Percentiles rank a stretch among this genome's conserved stretches.
phyloP scores from a whole-genome alignment of 305 asterid genomes.

The Fraxinus greggii region DNA sequence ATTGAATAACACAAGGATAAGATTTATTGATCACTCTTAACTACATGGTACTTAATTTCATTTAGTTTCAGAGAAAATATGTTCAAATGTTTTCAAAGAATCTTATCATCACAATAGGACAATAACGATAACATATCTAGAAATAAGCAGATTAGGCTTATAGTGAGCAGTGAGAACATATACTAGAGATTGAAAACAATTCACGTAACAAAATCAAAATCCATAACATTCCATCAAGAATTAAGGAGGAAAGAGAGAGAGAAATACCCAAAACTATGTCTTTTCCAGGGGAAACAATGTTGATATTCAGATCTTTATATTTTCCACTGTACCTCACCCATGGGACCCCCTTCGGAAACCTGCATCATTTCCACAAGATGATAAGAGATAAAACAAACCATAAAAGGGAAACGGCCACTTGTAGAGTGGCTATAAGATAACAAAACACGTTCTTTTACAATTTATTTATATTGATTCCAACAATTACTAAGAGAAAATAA shows the following conservation, averaged over 20 bases:
- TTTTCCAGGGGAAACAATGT: conserved; percentile 85
- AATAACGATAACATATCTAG: background rate
- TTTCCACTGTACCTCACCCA: conserved; percentile 84
- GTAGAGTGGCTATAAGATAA: background rate
- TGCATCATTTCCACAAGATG: conserved; percentile 37
- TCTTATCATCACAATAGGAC: background rate
- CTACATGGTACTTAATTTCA: background rate
- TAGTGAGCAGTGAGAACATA: background rate
- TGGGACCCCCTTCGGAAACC: conserved; percentile 88
- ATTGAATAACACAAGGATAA: background rate
- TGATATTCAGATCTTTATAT: conserved; percentile 62
- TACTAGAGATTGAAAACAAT: background rate
- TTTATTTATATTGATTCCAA: background rate
- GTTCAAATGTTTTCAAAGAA: background rate
- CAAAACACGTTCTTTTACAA: background rate
- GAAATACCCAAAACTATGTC: conserved; percentile 60
- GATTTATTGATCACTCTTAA: background rate
- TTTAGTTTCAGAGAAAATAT: background rate
- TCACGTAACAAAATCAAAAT: conserved; percentile 8
- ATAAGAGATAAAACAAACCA: background rate
- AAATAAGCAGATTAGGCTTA: conserved; percentile 7
- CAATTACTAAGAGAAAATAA: background rate
- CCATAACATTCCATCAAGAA: background rate
- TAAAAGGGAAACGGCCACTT: background rate
- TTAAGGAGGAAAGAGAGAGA: background rate